A percentile compares a stretch with the other conserved stretches of the same genome.
phyloP scores from a whole-genome alignment of 2,329 filamentous ascomycete species.

The Bipolaris sorokiniana region DNA sequence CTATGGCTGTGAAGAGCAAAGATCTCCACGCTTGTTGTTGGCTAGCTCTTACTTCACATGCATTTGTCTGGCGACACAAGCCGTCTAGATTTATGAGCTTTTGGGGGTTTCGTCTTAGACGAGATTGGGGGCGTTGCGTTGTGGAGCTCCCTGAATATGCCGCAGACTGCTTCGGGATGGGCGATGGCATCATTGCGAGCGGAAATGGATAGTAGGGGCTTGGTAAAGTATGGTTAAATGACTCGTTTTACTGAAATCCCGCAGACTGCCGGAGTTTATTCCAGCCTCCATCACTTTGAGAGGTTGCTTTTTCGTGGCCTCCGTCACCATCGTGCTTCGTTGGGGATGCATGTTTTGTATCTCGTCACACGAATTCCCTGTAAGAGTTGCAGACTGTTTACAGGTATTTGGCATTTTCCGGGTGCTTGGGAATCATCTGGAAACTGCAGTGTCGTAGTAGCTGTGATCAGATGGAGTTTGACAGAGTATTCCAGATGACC shows the following conservation, averaged over 20 bases:
- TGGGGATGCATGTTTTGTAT: background rate
- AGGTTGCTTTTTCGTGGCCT: no score
- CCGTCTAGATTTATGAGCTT: background rate
- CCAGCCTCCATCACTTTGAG: no score
- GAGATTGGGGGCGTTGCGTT: background rate
- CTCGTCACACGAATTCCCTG: background rate
- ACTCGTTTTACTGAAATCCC: no score
- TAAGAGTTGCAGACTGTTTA: background rate
- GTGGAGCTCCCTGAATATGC: background rate
- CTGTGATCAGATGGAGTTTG: background rate
- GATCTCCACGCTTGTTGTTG: conserved; percentile 4
- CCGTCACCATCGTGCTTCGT: no score
- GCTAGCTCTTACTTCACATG: conserved; percentile 17
- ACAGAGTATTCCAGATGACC: background rate
- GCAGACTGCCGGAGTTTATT: no score
- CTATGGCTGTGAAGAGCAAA: conserved; percentile 14
- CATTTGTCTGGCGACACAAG: background rate
- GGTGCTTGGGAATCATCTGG: background rate
- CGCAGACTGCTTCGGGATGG: background rate
- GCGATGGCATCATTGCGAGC: no score
- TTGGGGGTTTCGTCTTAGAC: background rate
- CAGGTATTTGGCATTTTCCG: background rate
- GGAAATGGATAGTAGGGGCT: no score
- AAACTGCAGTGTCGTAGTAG: background rate
- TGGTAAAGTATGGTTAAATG: no score